Base-by-base conservation (phyloP, 371 early-diverging fungal genomes). In the Haplosporangium sp. region DNA sequence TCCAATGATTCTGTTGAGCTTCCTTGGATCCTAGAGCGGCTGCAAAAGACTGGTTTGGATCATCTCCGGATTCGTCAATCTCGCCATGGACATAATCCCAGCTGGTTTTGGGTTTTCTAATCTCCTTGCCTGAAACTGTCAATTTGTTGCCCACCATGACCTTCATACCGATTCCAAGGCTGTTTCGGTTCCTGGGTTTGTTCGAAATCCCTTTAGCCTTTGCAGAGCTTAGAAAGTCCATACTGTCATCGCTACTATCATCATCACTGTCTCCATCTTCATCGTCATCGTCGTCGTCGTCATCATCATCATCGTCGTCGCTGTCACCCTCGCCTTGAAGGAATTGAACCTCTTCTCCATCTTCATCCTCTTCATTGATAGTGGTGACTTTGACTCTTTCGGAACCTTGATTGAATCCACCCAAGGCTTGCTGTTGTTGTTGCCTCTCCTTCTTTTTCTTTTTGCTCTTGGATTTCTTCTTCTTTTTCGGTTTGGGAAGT, bases 61-160 rank as follows among this genome's bases (percentile, higher is more conserved):
- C 42, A 5, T 61, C 64, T 34, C 64, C 68, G 3, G 57, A 48
- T 27, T 69, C 63, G 39, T 69, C 75, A 47, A 74, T 65, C 65
- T 74, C 75, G 17, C 75, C 74, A 58, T 74, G 74, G 35, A 74
- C 65, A 38, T 70, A 74, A 61, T 79, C 81, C 81, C 81, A 79
- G 45, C 74, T 79, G 9, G 81, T 79, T 58, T 68, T 74, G 34
- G 81, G 75, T 57, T 74, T 74, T 37, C 75, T 60, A 53, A 79
- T 79, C 59, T 79, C 81, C 69, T 79, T 79, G 57, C 81, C 81
- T n/a, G 74, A 71, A 39, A 74, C 81, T 2, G 74, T 79, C 9
- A 74, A 59, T 52, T 79, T 79, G 69, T 79, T 74, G 57, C 74
- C 74, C 17, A 74, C 81, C 81, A 79, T 74, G 61, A 74, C 75